Base-by-base conservation (phyloP, 2,329 filamentous ascomycete genomes). In the Aquanectria penicillioides region DNA sequence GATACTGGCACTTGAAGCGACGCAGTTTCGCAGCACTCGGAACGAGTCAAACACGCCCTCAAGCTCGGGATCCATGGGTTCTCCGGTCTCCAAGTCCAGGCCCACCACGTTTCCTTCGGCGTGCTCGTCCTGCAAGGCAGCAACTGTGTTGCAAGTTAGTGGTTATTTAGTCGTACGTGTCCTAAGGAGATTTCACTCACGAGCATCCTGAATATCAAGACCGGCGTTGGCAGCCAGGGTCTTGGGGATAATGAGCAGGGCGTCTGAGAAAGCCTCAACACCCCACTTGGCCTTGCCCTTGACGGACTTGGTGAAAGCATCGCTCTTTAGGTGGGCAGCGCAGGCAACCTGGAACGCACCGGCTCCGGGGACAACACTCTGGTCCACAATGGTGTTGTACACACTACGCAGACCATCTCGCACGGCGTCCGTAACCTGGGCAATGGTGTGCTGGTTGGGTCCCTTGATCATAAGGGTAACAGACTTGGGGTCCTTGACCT, bases 301-400 rank as follows among this genome's bases (percentile, higher is more conserved):
- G 74, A 98, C 91, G 25, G 90, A 90, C 82, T 93, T 96, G 69
- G 85, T 84, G 81, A 98, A 97, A 15, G 85, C 86, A 71, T 97
- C 93, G 65, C 93, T 93, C 75, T 90, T 91, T 62, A 99, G 83
- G 77, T 97, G 93, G 41, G 89, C 85, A 20, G 94, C 93, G 69
- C 92, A 97, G 26, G 95, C 94, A 40, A 99, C 89, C 78, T 99
- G 95, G 87, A 97, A 99, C 46, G 95, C 92, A 70, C 95, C 95
- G 57, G 89, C 95, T 57, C 95, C 95, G 2, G 95, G 95, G 22
- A 99, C 93, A 17, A 99, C 95, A 68, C 91, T 94, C 79, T 90
- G 88, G 76, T 99, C 95, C n/a, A 98, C 94, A 75, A 99, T 98
- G 84, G 97, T 97, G 83, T 99, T 99, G 86, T 97, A 98, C 46